Evolutionary conservation across 2,329 filamentous ascomycete genomes (phyloP).

Genomic region (Hypoxylon sp.): DNA sequence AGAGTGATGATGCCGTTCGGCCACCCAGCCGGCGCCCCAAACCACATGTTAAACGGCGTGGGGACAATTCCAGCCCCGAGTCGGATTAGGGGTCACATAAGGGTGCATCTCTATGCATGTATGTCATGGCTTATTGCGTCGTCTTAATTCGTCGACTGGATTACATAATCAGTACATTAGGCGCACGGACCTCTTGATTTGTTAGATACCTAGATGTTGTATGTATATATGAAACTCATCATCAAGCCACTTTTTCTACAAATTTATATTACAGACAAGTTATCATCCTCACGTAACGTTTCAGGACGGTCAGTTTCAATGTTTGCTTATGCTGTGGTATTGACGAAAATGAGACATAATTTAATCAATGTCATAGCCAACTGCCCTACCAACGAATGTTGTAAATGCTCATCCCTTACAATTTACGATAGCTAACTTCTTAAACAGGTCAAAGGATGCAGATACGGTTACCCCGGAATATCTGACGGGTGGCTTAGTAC

Average conservation of each 20-base stretch:
- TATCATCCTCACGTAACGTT: conserved; percentile 9
- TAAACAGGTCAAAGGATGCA: conserved; percentile 19
- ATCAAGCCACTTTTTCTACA: background rate
- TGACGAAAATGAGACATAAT: background rate
- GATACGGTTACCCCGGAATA: conserved; percentile 2
- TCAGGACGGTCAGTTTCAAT: background rate
- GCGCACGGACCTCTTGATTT: background rate
- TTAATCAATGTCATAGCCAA: background rate
- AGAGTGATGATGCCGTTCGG: too few species aligned
- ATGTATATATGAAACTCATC: conserved; percentile 21
- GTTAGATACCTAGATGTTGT: background rate
- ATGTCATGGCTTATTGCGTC: background rate
- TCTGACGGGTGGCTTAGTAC: conserved; percentile 11
- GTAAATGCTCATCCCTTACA: background rate
- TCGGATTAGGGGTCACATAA: background rate
- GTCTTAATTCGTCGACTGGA: background rate
- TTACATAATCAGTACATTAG: background rate
- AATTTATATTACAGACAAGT: conserved; percentile 1
- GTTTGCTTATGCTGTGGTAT: conserved; percentile 3
- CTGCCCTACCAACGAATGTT: conserved; percentile 11
- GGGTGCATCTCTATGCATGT: too few species aligned
- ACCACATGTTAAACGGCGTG: background rate
- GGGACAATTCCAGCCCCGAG: background rate
- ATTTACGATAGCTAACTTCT: conserved; percentile 7
- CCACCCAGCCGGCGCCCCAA: too few species aligned